Percentiles rank a stretch among this genome's conserved stretches.
phyloP scores from a whole-genome alignment of 2,329 filamentous ascomycete genomes.

The Xylariaceae sp. region DNA sequence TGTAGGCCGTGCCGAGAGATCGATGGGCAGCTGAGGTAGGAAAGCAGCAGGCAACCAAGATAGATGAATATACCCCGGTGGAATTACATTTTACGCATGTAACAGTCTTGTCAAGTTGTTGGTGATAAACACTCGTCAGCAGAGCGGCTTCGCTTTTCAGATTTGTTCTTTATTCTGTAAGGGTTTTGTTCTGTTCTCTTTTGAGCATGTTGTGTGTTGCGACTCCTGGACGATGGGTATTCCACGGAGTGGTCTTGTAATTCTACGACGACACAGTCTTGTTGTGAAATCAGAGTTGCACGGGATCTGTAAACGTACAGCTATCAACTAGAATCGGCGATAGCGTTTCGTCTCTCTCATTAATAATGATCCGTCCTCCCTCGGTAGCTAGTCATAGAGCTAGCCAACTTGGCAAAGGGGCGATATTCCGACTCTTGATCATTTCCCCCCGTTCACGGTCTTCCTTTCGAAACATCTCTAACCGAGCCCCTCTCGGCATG shows the following conservation, averaged over 20 bases:
- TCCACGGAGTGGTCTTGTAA: too few species aligned
- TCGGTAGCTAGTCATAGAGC: background rate
- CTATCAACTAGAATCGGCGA: background rate
- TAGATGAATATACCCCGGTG: background rate
- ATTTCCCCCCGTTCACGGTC: background rate
- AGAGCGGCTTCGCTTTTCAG: too few species aligned
- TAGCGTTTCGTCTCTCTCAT: background rate
- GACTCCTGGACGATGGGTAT: too few species aligned
- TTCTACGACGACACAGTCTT: too few species aligned
- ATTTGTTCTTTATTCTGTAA: too few species aligned
- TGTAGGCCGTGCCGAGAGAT: background rate
- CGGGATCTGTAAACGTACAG: constrained; percentile 1
- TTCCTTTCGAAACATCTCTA: background rate
- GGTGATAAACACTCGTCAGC: too few species aligned
- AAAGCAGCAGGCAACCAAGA: background rate
- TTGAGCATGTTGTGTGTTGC: too few species aligned
- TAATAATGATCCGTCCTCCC: background rate
- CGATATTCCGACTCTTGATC: background rate
- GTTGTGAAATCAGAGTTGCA: background rate
- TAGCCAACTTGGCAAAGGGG: background rate
- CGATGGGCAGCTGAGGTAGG: background rate
- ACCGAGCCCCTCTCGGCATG: background rate
- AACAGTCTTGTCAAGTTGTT: too few species aligned
- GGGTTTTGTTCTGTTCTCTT: too few species aligned
- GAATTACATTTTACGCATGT: background rate